Percentiles rank a stretch among this genome's conserved stretches.
These are phyloP conservation scores for Mycena alexandri DNA, from an alignment of 768 basidiomycete species.

Conservation along the genomic window DNA sequence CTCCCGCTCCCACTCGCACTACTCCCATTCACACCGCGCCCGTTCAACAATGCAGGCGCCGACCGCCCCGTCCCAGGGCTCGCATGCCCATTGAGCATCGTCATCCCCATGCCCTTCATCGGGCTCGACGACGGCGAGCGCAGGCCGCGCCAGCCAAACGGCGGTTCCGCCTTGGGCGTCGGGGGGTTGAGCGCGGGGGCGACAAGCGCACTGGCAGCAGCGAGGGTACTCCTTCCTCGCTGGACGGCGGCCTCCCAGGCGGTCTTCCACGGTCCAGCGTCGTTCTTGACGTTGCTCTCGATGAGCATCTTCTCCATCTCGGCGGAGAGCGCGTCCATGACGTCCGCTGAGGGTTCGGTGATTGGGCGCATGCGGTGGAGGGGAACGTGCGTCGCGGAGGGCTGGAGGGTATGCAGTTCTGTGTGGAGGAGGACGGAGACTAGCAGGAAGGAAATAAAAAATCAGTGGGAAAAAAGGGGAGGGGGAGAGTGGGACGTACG, in stretches of 20 bases:
- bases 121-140: constrained; percentile 5
- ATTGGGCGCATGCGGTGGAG: constrained; percentile 55
- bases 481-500: constrained; percentile 45
- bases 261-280: constrained; percentile 66
- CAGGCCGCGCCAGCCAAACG: not conserved
- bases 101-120: constrained; percentile 6
- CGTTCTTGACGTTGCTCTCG: constrained; percentile 70
- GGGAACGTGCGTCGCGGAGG: constrained; percentile 51
- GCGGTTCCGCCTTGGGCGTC: not conserved
- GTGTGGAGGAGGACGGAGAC: constrained; percentile 67
- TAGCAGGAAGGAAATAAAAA: constrained; percentile 34
- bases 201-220: not conserved
- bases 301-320: constrained; percentile 79
- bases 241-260: constrained; percentile 63
- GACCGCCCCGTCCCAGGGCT: not conserved
- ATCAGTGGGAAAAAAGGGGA: not conserved
- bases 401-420: constrained; percentile 66
- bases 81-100: not conserved
- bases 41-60: constrained; percentile 2
- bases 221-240: constrained; percentile 32
- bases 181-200: not conserved
- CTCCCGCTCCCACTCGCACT: constrained; percentile 10
- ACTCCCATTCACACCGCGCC: constrained; percentile 8
- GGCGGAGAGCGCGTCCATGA: constrained; percentile 56
- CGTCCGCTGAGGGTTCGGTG: constrained; percentile 45